These are phyloP conservation scores for Xylaria sp. DNA, from an alignment of 2,329 filamentous ascomycete species.

Conservation along the genomic window DNA sequence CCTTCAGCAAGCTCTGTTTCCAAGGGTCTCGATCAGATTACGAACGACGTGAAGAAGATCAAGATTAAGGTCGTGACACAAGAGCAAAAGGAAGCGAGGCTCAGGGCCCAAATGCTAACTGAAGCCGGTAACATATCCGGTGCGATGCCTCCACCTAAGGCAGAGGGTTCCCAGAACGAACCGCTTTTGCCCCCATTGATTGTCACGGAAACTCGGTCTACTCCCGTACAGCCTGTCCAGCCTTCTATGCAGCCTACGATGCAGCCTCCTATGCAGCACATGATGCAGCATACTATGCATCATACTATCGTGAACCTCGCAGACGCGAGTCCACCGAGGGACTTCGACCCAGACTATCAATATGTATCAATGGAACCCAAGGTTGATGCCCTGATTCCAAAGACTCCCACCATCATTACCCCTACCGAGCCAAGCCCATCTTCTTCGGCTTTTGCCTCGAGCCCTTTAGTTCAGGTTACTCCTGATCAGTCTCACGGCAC, in stretches of 20 bases:
- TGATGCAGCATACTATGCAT: no score
- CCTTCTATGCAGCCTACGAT: no score
- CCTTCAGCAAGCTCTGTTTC: conserved; percentile 3
- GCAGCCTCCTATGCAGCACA: no score
- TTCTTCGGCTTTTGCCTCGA: conserved; percentile 23
- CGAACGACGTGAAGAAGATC: conserved; percentile 56
- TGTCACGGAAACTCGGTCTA: background rate
- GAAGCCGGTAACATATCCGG: background rate
- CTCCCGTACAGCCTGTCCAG: background rate
- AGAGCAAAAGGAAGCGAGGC: conserved; percentile 51
- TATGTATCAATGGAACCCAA: conserved; percentile 6
- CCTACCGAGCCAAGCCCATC: conserved; percentile 18
- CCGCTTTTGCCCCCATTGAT: background rate
- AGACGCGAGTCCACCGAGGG: background rate
- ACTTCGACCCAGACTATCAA: background rate
- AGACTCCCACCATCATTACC: conserved; percentile 19
- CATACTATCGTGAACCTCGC: background rate
- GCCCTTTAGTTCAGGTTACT: conserved; percentile 28
- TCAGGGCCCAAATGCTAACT: conserved; percentile 30
- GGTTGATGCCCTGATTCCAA: conserved; percentile 5
- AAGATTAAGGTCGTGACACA: conserved; percentile 58
- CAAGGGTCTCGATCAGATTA: conserved; percentile 50
- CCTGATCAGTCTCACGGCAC: conserved; percentile 20
- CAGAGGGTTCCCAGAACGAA: background rate
- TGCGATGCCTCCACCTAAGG: background rate